These are phyloP conservation scores for Termitomyces sp. DNA, from an alignment of 768 basidiomycete genomes.

Conservation along the genomic window DNA sequence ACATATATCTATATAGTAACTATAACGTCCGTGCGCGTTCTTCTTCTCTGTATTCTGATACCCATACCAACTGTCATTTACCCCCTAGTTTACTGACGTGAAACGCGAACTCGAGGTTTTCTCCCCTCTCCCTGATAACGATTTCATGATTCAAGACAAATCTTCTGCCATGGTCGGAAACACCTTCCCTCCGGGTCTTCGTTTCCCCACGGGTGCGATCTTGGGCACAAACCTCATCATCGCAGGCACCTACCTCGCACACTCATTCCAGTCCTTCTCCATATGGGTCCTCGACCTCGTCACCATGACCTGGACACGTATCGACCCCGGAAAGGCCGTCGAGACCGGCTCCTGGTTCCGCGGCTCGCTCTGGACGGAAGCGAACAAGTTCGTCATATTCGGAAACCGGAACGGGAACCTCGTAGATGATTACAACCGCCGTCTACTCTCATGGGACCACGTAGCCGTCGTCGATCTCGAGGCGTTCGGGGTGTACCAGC, in stretches of 20 bases:
- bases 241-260: slow-evolving; percentile 93
- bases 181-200: slow-evolving; percentile 88
- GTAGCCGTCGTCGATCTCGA: slow-evolving; percentile 89
- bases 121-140: slow-evolving; percentile 70
- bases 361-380: slow-evolving; percentile 80
- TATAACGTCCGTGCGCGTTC: slow-evolving; percentile 69
- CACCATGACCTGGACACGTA: slow-evolving; percentile 80
- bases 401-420: slow-evolving; percentile 87
- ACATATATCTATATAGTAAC: slow-evolving; percentile 92
- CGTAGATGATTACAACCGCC: slow-evolving; percentile 89
- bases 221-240: slow-evolving; percentile 90
- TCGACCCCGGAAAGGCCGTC: slow-evolving; percentile 85
- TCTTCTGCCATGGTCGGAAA: slow-evolving; percentile 78
- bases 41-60: neutral
- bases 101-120: slow-evolving; percentile 94
- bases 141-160: slow-evolving; percentile 77
- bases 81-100: slow-evolving; percentile 81
- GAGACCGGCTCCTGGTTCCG: slow-evolving; percentile 93
- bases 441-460: slow-evolving; percentile 89
- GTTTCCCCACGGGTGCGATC: slow-evolving; percentile 94
- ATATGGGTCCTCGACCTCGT: slow-evolving; percentile 93
- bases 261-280: slow-evolving; percentile 91
- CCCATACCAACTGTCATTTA: slow-evolving; percentile 8
- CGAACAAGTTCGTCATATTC: slow-evolving; percentile 86
- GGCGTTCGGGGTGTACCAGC: slow-evolving; percentile 94